These are phyloP conservation scores for Nannizziopsis arthrosporioides DNA, from an alignment of 2,329 filamentous ascomycete genomes.

Conservation along the genomic window DNA sequence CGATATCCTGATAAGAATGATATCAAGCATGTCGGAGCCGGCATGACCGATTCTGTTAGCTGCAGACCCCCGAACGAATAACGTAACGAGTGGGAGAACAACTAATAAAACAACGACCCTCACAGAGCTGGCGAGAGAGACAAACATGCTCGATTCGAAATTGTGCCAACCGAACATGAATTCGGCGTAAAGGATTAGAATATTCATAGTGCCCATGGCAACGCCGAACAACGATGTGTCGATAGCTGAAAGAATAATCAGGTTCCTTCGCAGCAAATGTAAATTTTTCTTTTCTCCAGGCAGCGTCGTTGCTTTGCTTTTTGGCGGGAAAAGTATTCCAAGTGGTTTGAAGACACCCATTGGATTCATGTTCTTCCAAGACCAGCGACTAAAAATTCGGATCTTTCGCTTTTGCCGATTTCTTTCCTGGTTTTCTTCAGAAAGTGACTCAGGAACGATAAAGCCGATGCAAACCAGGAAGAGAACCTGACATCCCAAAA, in stretches of 20 bases:
- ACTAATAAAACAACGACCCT: slow-evolving; percentile 66
- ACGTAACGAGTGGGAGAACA: slow-evolving; percentile 64
- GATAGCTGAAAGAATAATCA: slow-evolving; percentile 66
- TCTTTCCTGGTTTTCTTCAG: slow-evolving; percentile 54
- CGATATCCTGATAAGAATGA: slow-evolving; percentile 62
- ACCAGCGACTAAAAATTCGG: slow-evolving; percentile 29
- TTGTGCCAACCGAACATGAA: slow-evolving; percentile 73
- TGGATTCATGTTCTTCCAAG: slow-evolving; percentile 30
- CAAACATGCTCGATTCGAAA: slow-evolving; percentile 65
- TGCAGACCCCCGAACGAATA: slow-evolving; percentile 50
- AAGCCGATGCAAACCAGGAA: slow-evolving; percentile 64
- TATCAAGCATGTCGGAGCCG: slow-evolving; percentile 67
- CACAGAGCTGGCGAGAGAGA: slow-evolving; percentile 65
- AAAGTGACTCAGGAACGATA: slow-evolving; percentile 73
- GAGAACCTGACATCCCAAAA: slow-evolving; percentile 56
- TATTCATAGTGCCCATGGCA: slow-evolving; percentile 66
- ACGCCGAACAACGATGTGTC: slow-evolving; percentile 75
- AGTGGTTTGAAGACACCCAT: slow-evolving; percentile 66
- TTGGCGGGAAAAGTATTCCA: slow-evolving; percentile 60
- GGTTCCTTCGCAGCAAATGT: slow-evolving; percentile 57
- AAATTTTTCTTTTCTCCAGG: slow-evolving; percentile 47
- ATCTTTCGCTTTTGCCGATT: slow-evolving; percentile 57
- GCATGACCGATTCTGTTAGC: slow-evolving; percentile 36
- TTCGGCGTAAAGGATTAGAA: slow-evolving; percentile 73
- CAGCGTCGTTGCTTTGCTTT: slow-evolving; percentile 22